Evolutionary conservation across 208 protist genomes (phyloP), one percentile per base, ranked within the genome.

Genomic region (Naegleria gruberi): DNA sequence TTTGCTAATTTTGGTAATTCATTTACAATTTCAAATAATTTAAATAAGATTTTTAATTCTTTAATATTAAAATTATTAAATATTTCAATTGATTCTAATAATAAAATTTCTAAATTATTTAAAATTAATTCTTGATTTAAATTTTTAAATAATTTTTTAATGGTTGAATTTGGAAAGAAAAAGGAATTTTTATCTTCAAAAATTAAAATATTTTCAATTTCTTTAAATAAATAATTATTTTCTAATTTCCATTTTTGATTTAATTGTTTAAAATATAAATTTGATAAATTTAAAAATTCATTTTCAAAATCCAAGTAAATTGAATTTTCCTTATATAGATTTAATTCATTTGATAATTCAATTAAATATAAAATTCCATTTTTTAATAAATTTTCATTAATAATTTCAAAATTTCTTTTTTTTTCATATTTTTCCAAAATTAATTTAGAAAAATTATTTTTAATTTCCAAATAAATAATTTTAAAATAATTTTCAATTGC

Each of bases 101-200:
- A 89, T 12, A 96, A 91, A 12, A 91, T 93, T 42, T 89, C 91
- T 92, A 94, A 94, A 91, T 96, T 94, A 46, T 81, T 89, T 5
- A 91, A 90, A 89, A 96, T 94, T 3, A 96, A 87, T 90, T 95
- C 92, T 37, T 89, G 81, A 87, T 96, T 93, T 17, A 93, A 91
- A 55, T 93, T 91, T 30, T 94, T 87, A n/a, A 90, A 89, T 34
- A 96, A 81, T 87, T 93, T 92, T 86, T 95, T 91, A 15, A 94
- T 93, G 40, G 83, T 51, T 17, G 34, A 23, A 83, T 95, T 91
- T 17, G 95, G 87, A 90, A 94, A 96, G 55, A 92, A 90, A 15
- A 55, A 42, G 10, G 94, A 93, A 85, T 94, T 92, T 37, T 93
- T 92, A n/a, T 92, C 55, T 91, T 96, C 95, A 84, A 94, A 93